These are phyloP conservation scores for Dictyostelium capitatum DNA, from an alignment of 78 protist genomes.

Conservation along the genomic window DNA sequence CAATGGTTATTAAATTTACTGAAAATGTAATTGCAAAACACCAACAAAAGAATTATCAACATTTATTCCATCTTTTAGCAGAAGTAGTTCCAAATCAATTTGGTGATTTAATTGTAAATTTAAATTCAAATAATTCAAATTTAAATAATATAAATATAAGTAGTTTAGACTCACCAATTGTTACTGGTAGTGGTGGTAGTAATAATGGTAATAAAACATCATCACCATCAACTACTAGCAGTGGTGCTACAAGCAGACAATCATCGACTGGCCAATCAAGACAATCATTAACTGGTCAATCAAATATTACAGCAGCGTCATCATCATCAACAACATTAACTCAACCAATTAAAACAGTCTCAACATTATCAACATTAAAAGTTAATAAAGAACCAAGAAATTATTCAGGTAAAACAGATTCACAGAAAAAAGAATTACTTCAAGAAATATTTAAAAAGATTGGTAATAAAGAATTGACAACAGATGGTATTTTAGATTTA, in stretches of 20 bases:
- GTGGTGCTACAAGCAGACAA: not conserved
- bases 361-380: constrained; percentile 10
- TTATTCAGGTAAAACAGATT: not conserved
- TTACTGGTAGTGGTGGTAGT: not conserved
- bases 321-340: not conserved
- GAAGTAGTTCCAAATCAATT: not conserved
- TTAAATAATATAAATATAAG: constrained; percentile 3
- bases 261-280: not conserved
- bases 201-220: constrained; percentile 4
- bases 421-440: constrained; percentile 30
- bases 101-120: not conserved
- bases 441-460: constrained; percentile 53
- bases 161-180: constrained; percentile 4
- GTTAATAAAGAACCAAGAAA: constrained; percentile 61
- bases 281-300: not conserved
- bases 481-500: constrained; percentile 59
- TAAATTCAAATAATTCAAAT: not conserved
- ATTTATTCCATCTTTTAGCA: constrained; percentile 26
- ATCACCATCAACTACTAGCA: not conserved
- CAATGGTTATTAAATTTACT: not conserved
- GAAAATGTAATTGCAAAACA: not conserved
- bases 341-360: not conserved
- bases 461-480: constrained; percentile 42
- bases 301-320: too few relatives aligned
- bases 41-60: constrained; percentile 24